Evolutionary conservation across 768 basidiomycete species (phyloP).

Genomic region (Dacryopinax primogenitus): DNA sequence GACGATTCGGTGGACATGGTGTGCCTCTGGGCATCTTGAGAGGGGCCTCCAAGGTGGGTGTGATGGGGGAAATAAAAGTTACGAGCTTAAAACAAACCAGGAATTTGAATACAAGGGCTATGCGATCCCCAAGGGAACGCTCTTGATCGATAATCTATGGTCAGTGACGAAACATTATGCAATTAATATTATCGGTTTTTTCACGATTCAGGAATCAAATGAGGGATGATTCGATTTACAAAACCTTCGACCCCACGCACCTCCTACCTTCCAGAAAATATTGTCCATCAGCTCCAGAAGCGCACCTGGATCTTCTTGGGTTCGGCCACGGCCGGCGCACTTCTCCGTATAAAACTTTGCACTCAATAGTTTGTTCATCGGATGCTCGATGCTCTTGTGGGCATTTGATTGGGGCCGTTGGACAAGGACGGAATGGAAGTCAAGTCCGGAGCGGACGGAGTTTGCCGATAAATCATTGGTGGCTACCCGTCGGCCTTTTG

Average conservation of each 20-base stretch:
- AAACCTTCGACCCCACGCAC: not conserved
- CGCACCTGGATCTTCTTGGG: not conserved
- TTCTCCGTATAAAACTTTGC: not conserved
- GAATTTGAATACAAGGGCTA: conserved; percentile 39
- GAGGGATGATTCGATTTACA: too few species aligned
- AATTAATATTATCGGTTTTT: too few species aligned
- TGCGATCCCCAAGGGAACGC: conserved; percentile 34
- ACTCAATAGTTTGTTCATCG: not conserved
- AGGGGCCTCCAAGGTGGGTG: too few species aligned
- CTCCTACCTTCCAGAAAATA: not conserved
- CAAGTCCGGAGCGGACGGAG: not conserved
- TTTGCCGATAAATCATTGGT: not conserved
- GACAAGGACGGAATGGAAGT: not conserved
- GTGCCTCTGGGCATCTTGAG: too few species aligned
- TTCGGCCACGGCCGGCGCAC: not conserved
- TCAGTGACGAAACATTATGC: too few species aligned
- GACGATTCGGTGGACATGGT: not conserved
- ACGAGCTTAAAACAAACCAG: conserved; percentile 11
- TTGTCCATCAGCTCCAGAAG: not conserved
- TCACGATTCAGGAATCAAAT: too few species aligned
- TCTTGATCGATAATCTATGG: conserved; percentile 15
- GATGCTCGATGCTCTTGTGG: not conserved
- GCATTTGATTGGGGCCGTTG: not conserved
- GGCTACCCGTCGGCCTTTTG: not conserved
- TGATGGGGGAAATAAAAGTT: not conserved